Evolutionary conservation across 345 rosid species (phyloP).

Genomic region (Clausena lansium): DNA sequence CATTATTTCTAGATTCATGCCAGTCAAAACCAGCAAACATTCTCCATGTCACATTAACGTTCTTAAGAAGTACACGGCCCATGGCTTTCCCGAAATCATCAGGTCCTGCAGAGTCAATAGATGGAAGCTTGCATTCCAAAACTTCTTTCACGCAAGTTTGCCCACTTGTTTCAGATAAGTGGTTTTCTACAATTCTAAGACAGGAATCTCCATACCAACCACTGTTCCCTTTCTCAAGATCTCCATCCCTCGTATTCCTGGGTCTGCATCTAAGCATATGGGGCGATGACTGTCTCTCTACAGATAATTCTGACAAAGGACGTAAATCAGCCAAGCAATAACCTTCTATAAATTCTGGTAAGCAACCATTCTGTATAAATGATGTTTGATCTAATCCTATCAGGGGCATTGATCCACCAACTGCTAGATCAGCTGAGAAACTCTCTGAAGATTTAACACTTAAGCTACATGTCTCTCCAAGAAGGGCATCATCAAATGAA

Average conservation of each 20-base stretch:
- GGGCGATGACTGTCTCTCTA: constrained; percentile 38
- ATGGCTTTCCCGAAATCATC: constrained; percentile 42
- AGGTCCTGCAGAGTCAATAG: constrained; percentile 24
- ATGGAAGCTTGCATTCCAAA: constrained; percentile 42
- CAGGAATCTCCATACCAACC: constrained; percentile 78
- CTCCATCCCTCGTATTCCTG: constrained; percentile 33
- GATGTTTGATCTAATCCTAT: constrained; percentile 53
- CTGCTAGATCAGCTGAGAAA: constrained; percentile 30
- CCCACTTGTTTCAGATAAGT: constrained; percentile 62
- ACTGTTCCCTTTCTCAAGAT: constrained; percentile 47
- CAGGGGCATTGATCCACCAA: constrained; percentile 39
- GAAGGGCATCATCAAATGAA: constrained; percentile 38
- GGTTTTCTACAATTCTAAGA: constrained; percentile 68
- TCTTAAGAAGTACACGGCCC: constrained; percentile 60
- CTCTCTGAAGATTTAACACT: constrained; percentile 38
- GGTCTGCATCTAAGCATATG: constrained; percentile 30
- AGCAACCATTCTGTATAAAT: constrained; percentile 39
- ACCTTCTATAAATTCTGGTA: constrained; percentile 81
- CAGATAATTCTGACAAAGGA: constrained; percentile 55
- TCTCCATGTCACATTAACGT: constrained; percentile 73
- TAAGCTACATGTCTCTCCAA: constrained; percentile 40
- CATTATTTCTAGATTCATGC: constrained; percentile 37
- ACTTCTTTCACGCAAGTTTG: constrained; percentile 37
- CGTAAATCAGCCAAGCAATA: constrained; percentile 63
- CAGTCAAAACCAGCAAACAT: constrained; percentile 85